phyloP scores from a whole-genome alignment of 1,284 basidiomycete species.

The Puccinia horiana region DNA sequence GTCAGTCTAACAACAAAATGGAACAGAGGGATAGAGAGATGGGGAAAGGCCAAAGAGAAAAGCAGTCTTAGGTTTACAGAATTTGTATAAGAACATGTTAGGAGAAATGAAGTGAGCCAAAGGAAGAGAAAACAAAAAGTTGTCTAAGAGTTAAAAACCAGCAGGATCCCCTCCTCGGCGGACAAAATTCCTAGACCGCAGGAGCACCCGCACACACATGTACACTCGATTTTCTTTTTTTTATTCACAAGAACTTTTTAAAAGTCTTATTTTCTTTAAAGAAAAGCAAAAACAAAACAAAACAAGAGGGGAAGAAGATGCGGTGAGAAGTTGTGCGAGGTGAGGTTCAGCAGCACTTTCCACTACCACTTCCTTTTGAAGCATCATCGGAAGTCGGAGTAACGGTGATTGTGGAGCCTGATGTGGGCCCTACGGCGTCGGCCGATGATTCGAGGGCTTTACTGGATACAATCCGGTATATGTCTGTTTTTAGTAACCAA shows the following conservation, averaged over 20 bases:
- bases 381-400: slow-evolving; percentile 68
- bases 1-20: neutral
- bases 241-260: no score
- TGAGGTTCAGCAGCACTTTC: slow-evolving; percentile 31
- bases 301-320: neutral
- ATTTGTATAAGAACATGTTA: neutral
- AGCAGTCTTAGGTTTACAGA: neutral
- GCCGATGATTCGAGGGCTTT: slow-evolving; percentile 79
- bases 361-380: slow-evolving; percentile 51
- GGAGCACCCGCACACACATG: no score
- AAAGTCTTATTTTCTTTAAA: no score
- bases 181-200: no score
- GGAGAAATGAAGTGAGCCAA: neutral
- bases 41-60: neutral
- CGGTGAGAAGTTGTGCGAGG: neutral
- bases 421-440: slow-evolving; percentile 61
- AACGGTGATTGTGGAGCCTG: slow-evolving; percentile 60
- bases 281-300: no score
- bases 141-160: neutral
- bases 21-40: neutral
- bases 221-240: no score
- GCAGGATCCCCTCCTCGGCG: no score
- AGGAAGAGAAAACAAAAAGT: neutral
- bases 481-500: slow-evolving; percentile 65
- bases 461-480: slow-evolving; percentile 90